Conservation (phyloP, 768 basidiomycete genomes). For the Termitomyces sp. region DNA sequence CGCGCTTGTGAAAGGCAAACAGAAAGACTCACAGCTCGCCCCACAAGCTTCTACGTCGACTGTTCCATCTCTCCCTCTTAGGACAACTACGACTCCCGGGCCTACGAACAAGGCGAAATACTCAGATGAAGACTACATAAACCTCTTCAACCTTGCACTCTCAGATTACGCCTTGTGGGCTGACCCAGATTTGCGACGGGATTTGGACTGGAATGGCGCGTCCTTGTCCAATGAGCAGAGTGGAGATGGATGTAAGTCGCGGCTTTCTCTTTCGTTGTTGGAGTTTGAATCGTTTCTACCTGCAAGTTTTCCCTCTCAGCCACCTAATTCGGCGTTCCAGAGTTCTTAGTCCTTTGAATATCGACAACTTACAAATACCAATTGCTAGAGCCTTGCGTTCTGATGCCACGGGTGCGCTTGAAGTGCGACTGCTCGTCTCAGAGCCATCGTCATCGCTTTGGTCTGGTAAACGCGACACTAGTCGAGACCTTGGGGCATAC, state of each 20-base stretch:
- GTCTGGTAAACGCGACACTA: slow-evolving; percentile 10
- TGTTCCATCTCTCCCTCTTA: not conserved
- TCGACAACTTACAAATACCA: slow-evolving; percentile 33
- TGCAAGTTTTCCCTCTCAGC: slow-evolving; percentile 58
- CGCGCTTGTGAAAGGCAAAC: slow-evolving; percentile 32
- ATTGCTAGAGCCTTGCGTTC: slow-evolving; percentile 59
- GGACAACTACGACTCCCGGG: not conserved
- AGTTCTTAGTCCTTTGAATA: slow-evolving; percentile 22
- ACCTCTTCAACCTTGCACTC: slow-evolving; percentile 53
- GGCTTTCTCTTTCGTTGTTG: not conserved
- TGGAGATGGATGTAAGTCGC: slow-evolving; percentile 38
- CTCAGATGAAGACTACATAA: slow-evolving; percentile 37
- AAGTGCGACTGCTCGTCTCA: slow-evolving; percentile 57
- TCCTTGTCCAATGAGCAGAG: not conserved
- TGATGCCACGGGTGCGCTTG: slow-evolving; percentile 38
- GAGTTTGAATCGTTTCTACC: slow-evolving; percentile 14
- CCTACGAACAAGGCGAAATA: slow-evolving; percentile 3
- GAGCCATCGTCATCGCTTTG: slow-evolving; percentile 33
- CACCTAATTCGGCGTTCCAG: slow-evolving; percentile 41
- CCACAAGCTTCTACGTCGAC: not conserved
- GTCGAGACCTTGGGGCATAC: slow-evolving; percentile 45
- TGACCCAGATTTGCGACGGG: slow-evolving; percentile 47
- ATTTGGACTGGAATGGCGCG: slow-evolving; percentile 32
- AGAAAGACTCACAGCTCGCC: slow-evolving; percentile 2
- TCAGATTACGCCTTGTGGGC: slow-evolving; percentile 69